A percentile compares a stretch with the other conserved stretches of the same genome.
Evolutionary conservation across 441 rosid genomes (phyloP).

Genomic region (Pelargonium fulgidum): DNA sequence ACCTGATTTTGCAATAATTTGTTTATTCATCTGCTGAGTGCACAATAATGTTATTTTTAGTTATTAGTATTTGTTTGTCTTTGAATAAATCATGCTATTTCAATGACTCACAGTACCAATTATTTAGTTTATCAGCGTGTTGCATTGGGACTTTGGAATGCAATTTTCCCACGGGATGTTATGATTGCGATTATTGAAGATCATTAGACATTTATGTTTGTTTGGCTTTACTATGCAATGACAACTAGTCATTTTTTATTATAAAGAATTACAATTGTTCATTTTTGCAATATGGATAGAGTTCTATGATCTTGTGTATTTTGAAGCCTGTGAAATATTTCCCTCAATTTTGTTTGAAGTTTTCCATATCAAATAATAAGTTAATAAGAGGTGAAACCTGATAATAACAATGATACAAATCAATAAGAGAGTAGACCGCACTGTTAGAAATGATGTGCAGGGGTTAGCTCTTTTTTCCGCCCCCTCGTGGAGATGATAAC

Average conservation of each 20-base stretch:
- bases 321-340: neutral
- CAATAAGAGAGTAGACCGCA: neutral
- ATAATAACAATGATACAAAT: neutral
- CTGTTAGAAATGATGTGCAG: neutral
- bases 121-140: constrained; percentile 10
- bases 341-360: neutral
- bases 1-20: neutral
- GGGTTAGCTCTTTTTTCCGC: neutral
- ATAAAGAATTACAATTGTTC: neutral
- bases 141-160: neutral
- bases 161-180: neutral
- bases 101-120: neutral
- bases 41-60: constrained; percentile 1
- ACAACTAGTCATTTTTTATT: neutral
- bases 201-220: constrained; percentile 1
- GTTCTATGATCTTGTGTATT: neutral
- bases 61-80: neutral
- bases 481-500: neutral
- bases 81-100: neutral
- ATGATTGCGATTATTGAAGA: neutral
- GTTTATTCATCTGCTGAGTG: constrained; percentile 16
- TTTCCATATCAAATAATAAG: neutral
- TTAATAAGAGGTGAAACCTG: neutral
- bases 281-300: neutral
- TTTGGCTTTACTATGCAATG: neutral